A percentile compares a stretch with the other conserved stretches of the same genome.
Evolutionary conservation across 192 early-diverging fungal genomes (phyloP).

Genomic region (Kickxella alabastrina): DNA sequence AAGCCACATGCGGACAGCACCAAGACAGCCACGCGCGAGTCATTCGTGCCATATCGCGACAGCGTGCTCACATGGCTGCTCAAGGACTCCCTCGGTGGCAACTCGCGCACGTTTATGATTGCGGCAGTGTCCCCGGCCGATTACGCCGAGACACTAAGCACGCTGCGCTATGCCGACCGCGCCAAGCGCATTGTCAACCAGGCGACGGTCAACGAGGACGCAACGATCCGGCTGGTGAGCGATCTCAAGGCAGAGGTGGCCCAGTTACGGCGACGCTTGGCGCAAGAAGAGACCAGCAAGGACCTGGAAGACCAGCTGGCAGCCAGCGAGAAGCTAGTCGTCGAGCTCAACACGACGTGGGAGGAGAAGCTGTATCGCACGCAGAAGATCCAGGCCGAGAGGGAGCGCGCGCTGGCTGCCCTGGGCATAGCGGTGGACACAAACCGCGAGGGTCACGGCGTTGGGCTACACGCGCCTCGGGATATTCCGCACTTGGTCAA

Average conservation of each 20-base stretch:
- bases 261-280: conserved; percentile 59
- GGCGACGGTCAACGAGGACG: conserved; percentile 88
- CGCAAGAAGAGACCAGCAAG: conserved; percentile 26
- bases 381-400: conserved; percentile 65
- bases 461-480: conserved; percentile 74
- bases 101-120: conserved; percentile 79
- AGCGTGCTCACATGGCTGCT: conserved; percentile 83
- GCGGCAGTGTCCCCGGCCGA: conserved; percentile 74
- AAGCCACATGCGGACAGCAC: conserved; percentile 37
- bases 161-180: conserved; percentile 85
- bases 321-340: conserved; percentile 82
- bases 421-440: conserved; percentile 74
- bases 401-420: conserved; percentile 72
- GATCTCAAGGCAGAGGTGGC: conserved; percentile 80
- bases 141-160: conserved; percentile 76
- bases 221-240: conserved; percentile 69
- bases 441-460: conserved; percentile 47
- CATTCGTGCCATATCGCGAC: conserved; percentile 87
- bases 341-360: conserved; percentile 78
- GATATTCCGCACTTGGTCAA: conserved; percentile 84
- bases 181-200: conserved; percentile 90
- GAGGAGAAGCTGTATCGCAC: conserved; percentile 75
- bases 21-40: conserved; percentile 12
- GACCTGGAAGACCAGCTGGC: conserved; percentile 72
- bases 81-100: conserved; percentile 80